Base-by-base conservation (phyloP, 2,329 filamentous ascomycete genomes). In the Chaetomium strumarium region DNA sequence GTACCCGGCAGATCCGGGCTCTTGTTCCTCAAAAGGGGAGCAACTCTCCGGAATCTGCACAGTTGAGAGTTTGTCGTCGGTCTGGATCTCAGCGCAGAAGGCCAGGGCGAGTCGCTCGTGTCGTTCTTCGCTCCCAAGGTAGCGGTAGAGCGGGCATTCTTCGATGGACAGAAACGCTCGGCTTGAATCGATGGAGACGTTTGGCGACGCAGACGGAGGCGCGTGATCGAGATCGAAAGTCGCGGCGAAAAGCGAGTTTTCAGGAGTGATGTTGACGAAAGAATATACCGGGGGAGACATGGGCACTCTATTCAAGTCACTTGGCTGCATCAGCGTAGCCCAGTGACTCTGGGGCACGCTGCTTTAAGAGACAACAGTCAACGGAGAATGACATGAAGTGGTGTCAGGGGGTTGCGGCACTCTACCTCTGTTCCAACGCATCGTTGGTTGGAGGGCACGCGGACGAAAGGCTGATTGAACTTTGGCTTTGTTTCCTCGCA, bases 391-490 rank as follows among this genome's bases (percentile, higher is more conserved):
- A 11, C 14, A n/a, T n/a, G n/a, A 11, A 34, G 4, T 34, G 33
- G 4, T 14, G 7, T 24, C 24, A 24, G 10, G 9, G 9, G 12
- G 14, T 12, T 14, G 33, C 12, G 5, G 33, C 10, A 19, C 14
- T 43, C n/a, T 45, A 16, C 45, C 33, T 44, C 33, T 17, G n/a
- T 17, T 30, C 33, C 6, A 37, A 5, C 31, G 19, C 11, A 19
- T 17, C n/a, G 37, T 6, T 2, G 19, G 37, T 7, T 17, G n/a
- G 24, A 16, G 13, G 14, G 30, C 13, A 30, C n/a, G n/a, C 20
- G 5, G 52, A 31, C 13, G 47, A 33, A 5, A 51, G 19, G 43
- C 39, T 48, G 44, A 55, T 44, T 1, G 52, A 51, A 29, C 31
- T 24, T 8, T 19, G 13, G 29, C 47, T 48, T 11, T n/a, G 19